Evolutionary conservation across 306 rosid species (phyloP), one percentile per base, ranked within the genome.

Genomic region (Lagenaria siceraria): DNA sequence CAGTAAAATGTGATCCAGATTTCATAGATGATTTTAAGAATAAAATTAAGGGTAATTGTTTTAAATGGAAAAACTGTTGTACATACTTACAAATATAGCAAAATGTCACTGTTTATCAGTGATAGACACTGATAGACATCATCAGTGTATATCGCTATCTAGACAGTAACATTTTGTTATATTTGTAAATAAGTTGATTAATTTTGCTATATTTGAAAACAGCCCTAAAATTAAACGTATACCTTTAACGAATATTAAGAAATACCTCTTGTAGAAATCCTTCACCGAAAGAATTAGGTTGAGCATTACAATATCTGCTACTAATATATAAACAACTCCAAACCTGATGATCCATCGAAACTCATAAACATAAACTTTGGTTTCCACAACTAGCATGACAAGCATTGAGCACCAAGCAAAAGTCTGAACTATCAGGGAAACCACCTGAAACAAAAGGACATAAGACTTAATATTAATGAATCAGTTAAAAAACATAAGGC

Each of bases 311-410:
- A 90, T 85, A 82, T 88, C 95, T 74, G 96, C 98, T 33, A 94
- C 92, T 66, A 88, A 52, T 64, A 90, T 63, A 85, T 90, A 94
- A 49, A 92, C 71, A 74, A 94, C 85, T 38, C 92, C 94, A 83
- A 92, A 94, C 82, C 98, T 78, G 65, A 91, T 81, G 82, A 88
- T 85, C 98, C 98, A 94, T 79, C 98, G 94, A 70, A 85, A 76
- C 81, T 94, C 97, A 78, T 19, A 7, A 76, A 92, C 80, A 82
- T 94, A 94, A 77, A 92, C 90, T 81, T 82, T 90, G 27, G 96
- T 92, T 85, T 94, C 97, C 43, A 89, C 69, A 69, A 76, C 82
- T 83, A 85, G 77, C 92, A 94, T 87, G 66, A 94, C 85, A 92
- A 94, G 85, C 93, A 92, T 56, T 74, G 90, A 83, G 86, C 85